Evolutionary conservation across 1,284 basidiomycete species (phyloP).

Genomic region (Athelia psychrophila): DNA sequence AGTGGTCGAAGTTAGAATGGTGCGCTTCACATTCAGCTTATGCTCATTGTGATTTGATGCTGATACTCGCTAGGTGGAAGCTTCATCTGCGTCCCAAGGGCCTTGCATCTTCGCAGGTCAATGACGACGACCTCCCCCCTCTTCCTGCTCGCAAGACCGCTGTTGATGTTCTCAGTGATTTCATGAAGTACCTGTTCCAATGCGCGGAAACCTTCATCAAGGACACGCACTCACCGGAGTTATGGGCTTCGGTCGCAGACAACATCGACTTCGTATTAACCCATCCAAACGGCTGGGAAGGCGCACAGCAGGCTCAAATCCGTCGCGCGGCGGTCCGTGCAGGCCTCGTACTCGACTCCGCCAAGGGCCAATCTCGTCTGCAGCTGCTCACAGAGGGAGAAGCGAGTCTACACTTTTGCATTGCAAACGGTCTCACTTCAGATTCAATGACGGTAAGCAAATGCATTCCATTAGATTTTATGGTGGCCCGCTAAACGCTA

Average conservation of each 20-base stretch:
- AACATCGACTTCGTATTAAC: conserved; percentile 20
- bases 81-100: conserved; percentile 9
- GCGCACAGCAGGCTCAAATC: conserved; percentile 33
- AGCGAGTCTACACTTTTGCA: conserved; percentile 45
- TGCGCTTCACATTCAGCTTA: conserved; percentile 3
- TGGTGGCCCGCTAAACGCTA: background rate
- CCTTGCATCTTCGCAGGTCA: background rate
- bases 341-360: conserved; percentile 30
- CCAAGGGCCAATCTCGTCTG: conserved; percentile 33
- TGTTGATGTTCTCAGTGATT: conserved; percentile 7
- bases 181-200: conserved; percentile 17
- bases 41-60: background rate
- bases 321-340: conserved; percentile 33
- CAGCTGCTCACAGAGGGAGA: conserved; percentile 50
- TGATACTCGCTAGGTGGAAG: conserved; percentile 11
- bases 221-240: conserved; percentile 15
- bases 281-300: conserved; percentile 46
- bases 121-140: background rate
- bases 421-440: conserved; percentile 34
- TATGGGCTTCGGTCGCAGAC: conserved; percentile 15
- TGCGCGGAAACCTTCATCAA: conserved; percentile 19
- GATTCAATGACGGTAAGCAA: conserved; percentile 34
- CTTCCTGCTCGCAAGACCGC: background rate
- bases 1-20: conserved; percentile 31
- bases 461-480: conserved; percentile 1